Percentiles rank a stretch among this genome's conserved stretches.
Conservation (phyloP, 768 basidiomycete species). For the Lentinus tigrinus region DNA sequence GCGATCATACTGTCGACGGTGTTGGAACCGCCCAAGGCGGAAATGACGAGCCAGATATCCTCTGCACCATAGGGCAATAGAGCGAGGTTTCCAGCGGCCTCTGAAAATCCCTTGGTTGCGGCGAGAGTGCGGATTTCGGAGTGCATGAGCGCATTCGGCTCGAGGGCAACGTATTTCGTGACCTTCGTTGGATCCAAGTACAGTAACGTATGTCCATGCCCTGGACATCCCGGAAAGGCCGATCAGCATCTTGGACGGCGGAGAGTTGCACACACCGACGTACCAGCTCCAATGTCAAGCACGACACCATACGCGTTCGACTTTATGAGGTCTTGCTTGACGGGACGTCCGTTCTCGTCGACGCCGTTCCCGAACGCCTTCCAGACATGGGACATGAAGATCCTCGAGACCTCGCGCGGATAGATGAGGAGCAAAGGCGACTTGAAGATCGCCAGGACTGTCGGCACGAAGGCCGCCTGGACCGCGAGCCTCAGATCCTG, state of each 20-base stretch:
- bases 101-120: conserved; percentile 48
- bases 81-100: conserved; percentile 50
- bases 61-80: conserved; percentile 68
- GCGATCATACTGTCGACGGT: conserved; percentile 63
- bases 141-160: conserved; percentile 71
- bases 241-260: background rate
- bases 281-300: conserved; percentile 69
- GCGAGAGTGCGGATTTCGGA: conserved; percentile 49
- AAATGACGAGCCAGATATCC: conserved; percentile 48
- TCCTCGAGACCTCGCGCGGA: conserved; percentile 44
- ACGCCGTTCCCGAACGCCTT: conserved; percentile 42
- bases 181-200: conserved; percentile 59
- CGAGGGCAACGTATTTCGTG: conserved; percentile 67
- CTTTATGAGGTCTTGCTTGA: conserved; percentile 51
- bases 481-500: conserved; percentile 42
- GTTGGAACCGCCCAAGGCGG: conserved; percentile 35
- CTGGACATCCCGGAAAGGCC: conserved; percentile 30
- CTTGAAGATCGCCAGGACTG: conserved; percentile 38
- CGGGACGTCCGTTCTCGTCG: conserved; percentile 40
- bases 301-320: conserved; percentile 58
- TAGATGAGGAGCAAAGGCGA: conserved; percentile 45
- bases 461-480: conserved; percentile 41
- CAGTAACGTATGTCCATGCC: conserved; percentile 58
- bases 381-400: conserved; percentile 66
- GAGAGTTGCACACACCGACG: conserved; percentile 13